Evolutionary conservation across 2,329 filamentous ascomycete genomes (phyloP), one percentile per base, ranked within the genome.

Genomic region (Alternaria metachromatica): DNA sequence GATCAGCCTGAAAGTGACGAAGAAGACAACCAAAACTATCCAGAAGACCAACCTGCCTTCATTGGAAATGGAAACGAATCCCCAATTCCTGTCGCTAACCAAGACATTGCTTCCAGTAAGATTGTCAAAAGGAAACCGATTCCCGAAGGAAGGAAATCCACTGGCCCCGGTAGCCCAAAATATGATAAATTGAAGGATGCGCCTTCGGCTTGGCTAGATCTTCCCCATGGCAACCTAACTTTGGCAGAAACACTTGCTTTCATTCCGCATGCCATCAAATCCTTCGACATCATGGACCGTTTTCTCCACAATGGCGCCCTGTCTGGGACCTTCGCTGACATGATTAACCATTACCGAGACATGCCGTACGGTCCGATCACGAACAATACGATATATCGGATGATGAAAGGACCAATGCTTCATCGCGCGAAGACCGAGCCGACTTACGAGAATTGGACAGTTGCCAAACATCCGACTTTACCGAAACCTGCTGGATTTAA

Each of bases 201-300:
- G 2, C 74, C 72, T 4, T 60, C 61, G 13, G n/a, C 59, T 3
- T 64, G 63, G 18, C 58, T 73, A 2, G 50, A 44, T 5, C 72
- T 76, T 49, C 74, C 71, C 1, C 18, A 33, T 6, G 68, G 58
- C n/a, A 76, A 77, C 45, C 53, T 76, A 9, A 75, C 73, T 2
- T 61, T 72, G 3, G 67, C 69, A 13, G 75, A 78, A 37, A 56
- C 75, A 5, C 46, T 70, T 9, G 64, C 69, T 2, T 76, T 77
- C 51, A 20, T 76, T 5, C 73, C 75, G 1, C 60, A 71, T 2
- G 68, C 64, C 3, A 62, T 76, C 33, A 72, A 73, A 12, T 71
- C 65, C 8, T 65, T 62, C 60, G 68, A 75, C 21, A 55, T 76
- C 5, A 66, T 71, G 18, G 68, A 74, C 20, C 73, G 76, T 1